These are phyloP conservation scores for Naganishia albida DNA, from an alignment of 1,284 basidiomycete genomes.

Conservation along the genomic window DNA sequence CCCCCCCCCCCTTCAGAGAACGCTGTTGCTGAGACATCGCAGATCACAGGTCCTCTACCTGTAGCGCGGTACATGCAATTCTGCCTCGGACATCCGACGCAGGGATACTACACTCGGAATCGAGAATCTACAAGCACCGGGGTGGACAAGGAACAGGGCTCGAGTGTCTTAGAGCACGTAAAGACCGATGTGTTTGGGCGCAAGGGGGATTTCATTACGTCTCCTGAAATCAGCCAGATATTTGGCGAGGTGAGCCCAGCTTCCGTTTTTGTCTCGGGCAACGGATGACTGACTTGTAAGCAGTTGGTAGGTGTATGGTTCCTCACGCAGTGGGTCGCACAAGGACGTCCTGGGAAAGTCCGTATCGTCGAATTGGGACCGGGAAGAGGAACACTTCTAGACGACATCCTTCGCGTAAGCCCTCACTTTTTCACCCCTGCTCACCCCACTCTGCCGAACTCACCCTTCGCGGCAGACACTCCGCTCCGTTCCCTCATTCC, in stretches of 20 bases:
- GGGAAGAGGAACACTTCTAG: conserved; percentile 87
- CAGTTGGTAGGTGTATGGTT: conserved; percentile 87
- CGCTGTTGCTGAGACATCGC: not conserved
- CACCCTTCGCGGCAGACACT: conserved; percentile 41
- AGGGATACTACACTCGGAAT: conserved; percentile 77
- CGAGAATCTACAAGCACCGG: conserved; percentile 43
- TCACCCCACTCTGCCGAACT: not conserved
- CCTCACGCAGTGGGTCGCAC: conserved; percentile 71
- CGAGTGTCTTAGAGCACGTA: conserved; percentile 17
- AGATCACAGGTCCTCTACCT: conserved; percentile 84
- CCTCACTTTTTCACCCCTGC: not conserved
- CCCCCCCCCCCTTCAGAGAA: not conserved
- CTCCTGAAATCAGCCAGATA: conserved; percentile 92
- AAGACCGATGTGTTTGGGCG: conserved; percentile 76
- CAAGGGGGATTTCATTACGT: conserved; percentile 92
- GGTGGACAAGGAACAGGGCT: not conserved
- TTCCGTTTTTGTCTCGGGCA: not conserved
- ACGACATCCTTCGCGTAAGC: conserved; percentile 81
- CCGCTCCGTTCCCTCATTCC: conserved; percentile 58
- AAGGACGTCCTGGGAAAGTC: conserved; percentile 60
- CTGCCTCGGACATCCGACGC: conserved; percentile 78
- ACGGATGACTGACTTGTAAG: conserved; percentile 32
- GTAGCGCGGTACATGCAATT: conserved; percentile 85
- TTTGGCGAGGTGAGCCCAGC: conserved; percentile 83
- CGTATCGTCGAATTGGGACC: conserved; percentile 91